Evolutionary conservation across 768 basidiomycete species (phyloP).

Genomic region (Russula lepida): DNA sequence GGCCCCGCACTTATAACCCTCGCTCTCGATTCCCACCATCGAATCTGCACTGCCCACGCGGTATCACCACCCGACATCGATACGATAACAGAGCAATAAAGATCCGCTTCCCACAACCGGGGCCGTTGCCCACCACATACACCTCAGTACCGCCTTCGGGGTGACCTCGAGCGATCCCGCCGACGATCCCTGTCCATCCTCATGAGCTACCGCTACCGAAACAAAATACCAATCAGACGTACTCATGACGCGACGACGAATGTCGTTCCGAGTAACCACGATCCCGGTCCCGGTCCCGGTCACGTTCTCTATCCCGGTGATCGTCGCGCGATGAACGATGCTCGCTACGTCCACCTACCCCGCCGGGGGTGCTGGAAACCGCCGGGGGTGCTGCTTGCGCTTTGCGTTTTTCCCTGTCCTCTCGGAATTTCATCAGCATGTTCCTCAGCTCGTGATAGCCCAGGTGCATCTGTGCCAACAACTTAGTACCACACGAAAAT

Average conservation of each 20-base stretch:
- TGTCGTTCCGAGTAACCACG: constrained; percentile 54
- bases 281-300: constrained; percentile 64
- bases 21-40: background rate
- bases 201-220: background rate
- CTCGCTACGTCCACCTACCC: constrained; percentile 36
- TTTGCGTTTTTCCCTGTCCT: constrained; percentile 78
- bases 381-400: constrained; percentile 39
- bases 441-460: constrained; percentile 98
- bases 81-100: background rate
- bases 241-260: constrained; percentile 21
- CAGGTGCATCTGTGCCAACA: constrained; percentile 76
- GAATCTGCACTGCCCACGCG: background rate
- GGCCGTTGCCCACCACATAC: background rate
- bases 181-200: constrained; percentile 15
- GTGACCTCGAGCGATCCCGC: constrained; percentile 21
- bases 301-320: constrained; percentile 57
- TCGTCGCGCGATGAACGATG: constrained; percentile 55
- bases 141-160: constrained; percentile 20
- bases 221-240: background rate
- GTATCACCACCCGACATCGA: background rate
- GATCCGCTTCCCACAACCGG: background rate
- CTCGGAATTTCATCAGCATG: constrained; percentile 84
- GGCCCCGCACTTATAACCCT: background rate
- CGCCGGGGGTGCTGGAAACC: constrained; percentile 22
- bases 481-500: background rate